Evolutionary conservation across 768 basidiomycete genomes (phyloP), one percentile per base, ranked within the genome.

Genomic region (Ephemerocybe angulata): DNA sequence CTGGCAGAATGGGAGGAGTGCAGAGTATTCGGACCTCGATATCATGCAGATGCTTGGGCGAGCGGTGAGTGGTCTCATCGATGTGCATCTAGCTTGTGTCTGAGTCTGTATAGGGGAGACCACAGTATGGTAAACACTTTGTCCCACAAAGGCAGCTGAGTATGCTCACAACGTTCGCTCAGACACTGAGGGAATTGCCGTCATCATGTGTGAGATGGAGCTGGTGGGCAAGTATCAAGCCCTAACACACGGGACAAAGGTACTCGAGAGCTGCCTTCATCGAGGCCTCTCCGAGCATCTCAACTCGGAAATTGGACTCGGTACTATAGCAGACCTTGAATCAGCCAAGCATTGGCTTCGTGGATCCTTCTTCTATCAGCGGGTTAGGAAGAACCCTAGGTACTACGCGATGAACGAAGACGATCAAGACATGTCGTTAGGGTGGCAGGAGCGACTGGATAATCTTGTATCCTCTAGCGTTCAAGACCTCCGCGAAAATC

Each of bases 41-140:
- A 78, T 98, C 27, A 85, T 91, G 79, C 95, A 97, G 69, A 98
- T 98, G 96, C 82, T 98, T 55, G 97, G 96, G 6, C 83, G 97
- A 44, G 94, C 94, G 40, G 90, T 91, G 65, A 67, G 85, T 47
- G 21, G 28, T 19, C 30, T 17, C 54, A 33, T 47, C 41, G 15
- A 27, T 11, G 24, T 19, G 6, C 5, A 19, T 19, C 5, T 22
- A 27, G 30, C 48, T 19, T 24, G 40, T 25, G n/a, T 27, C 35
- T 50, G 7, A 49, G 42, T 40, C 29, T 44, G 24, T 44, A 15
- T 54, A 92, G 85, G 93, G 94, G 8, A 80, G 94, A 30, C 93
- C 94, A 25, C 94, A 98, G 68, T 96, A 91, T 64, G 93, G 93
- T 86, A 64, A 42, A 66, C 57, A 7, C 29, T 30, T 51, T n/a